A percentile compares a stretch with the other conserved stretches of the same genome.
Evolutionary conservation across 2,329 filamentous ascomycete species (phyloP).

Genomic region (Xylariales sp.): DNA sequence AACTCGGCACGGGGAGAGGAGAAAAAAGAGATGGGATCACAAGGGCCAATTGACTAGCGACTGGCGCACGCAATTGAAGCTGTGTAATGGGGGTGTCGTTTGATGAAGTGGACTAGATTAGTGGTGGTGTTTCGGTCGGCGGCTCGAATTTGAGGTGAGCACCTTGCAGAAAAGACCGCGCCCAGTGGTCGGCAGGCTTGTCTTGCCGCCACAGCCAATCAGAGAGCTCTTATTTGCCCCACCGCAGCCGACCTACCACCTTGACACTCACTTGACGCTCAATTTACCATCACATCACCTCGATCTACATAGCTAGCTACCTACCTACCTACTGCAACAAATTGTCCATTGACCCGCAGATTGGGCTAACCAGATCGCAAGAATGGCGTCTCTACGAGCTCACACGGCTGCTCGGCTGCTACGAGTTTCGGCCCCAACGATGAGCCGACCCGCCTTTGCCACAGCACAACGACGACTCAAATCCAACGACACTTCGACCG

Average conservation of each 20-base stretch:
- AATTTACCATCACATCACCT: slow-evolving; percentile 18
- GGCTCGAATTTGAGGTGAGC: slow-evolving; percentile 34
- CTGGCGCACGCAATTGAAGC: slow-evolving; percentile 47
- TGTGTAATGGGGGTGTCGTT: slow-evolving; percentile 41
- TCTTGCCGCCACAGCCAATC: slow-evolving; percentile 49
- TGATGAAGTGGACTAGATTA: slow-evolving; percentile 39
- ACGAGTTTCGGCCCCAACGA: slow-evolving; percentile 54
- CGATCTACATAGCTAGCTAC: no score
- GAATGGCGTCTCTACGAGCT: slow-evolving; percentile 65
- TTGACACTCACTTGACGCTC: slow-evolving; percentile 17
- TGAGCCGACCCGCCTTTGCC: slow-evolving; percentile 52
- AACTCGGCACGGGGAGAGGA: slow-evolving; percentile 40
- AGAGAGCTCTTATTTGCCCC: slow-evolving; percentile 45
- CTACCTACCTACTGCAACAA: neutral
- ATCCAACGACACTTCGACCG: slow-evolving; percentile 52
- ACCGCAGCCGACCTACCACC: slow-evolving; percentile 25
- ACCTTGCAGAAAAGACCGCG: slow-evolving; percentile 60
- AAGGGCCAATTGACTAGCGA: slow-evolving; percentile 52
- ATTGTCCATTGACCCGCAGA: slow-evolving; percentile 30
- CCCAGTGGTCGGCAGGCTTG: slow-evolving; percentile 57
- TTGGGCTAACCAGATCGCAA: slow-evolving; percentile 22
- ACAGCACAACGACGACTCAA: slow-evolving; percentile 65
- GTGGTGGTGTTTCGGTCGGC: slow-evolving; percentile 37
- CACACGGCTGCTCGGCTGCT: slow-evolving; percentile 65
- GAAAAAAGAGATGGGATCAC: slow-evolving; percentile 47